Evolutionary conservation across 768 basidiomycete species (phyloP), one percentile per base, ranked within the genome.

Genomic region (Termitomyces bulborhizus): DNA sequence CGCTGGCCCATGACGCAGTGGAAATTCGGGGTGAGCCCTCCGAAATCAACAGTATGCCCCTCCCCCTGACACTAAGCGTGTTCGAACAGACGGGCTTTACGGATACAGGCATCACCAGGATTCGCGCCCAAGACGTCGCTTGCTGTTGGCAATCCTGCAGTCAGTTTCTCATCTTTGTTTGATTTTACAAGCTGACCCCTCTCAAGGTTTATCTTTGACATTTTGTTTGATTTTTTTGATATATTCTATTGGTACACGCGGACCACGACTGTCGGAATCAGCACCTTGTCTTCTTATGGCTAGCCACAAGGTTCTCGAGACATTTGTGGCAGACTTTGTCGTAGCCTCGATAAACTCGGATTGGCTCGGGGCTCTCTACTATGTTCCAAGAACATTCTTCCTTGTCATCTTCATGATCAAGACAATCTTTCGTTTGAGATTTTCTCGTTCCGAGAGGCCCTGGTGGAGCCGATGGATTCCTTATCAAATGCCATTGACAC

Each of bases 61-160:
- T n/a, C n/a, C n/a, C n/a, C n/a, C n/a, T n/a, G 13, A 12, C 12
- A 4, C 8, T 18, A 26, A 45, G 36, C 21, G 7, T 43, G 34
- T 13, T 29, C 4, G 1, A 16, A 3, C 36, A 73, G 70, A 65
- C 40, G 69, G 68, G 26, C 34, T 68, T 4, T 39, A 52, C 24
- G 72, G 72, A 1, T 63, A 68, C 32, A 61, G 58, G 21, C 65
- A 67, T 40, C 57, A 61, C 37, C 63, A 68, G 42, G 61, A 71
- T 46, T 57, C 62, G 4, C 71, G 71, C 55, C 69, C 68, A 1
- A 60, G 70, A 31, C 64, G 66, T 16, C 66, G 67, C 4, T 47
- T 54, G 21, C 5, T 55, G 24, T 6, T 63, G 24, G 3, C 51
- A 16, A 27, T 45, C 12, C 16, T 68, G 26, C 34, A 44, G 68